Percentiles rank a stretch among this genome's conserved stretches.
These are phyloP conservation scores for Debaryomyces subglobosus DNA, from an alignment of 1,139 yeast species.

Conservation along the genomic window DNA sequence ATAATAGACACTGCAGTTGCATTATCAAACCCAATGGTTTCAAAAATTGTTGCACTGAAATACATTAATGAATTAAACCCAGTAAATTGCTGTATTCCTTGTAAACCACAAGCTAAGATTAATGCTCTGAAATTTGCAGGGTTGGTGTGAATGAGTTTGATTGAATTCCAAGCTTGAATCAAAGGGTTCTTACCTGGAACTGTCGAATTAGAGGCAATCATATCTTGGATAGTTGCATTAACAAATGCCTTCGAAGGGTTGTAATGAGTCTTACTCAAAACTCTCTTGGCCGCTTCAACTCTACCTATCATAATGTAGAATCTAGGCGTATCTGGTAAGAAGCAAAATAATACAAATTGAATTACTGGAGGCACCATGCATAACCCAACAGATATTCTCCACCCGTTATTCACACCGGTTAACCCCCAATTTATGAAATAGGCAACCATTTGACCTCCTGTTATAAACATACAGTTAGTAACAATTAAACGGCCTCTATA, in stretches of 20 bases:
- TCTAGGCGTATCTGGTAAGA: constrained; percentile 95
- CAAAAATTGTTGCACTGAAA: constrained; percentile 86
- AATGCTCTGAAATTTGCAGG: constrained; percentile 89
- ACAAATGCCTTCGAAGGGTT: constrained; percentile 60
- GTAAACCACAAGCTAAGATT: constrained; percentile 86
- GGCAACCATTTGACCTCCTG: constrained; percentile 91
- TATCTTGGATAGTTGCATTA: constrained; percentile 60
- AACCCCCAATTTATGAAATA: constrained; percentile 94
- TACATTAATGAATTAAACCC: constrained; percentile 96
- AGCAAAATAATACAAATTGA: constrained; percentile 76
- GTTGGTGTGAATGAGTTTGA: constrained; percentile 67
- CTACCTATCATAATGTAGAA: constrained; percentile 74
- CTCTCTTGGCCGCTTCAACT: constrained; percentile 64
- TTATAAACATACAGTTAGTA: constrained; percentile 69
- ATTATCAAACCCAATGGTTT: constrained; percentile 82
- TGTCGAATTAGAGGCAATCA: constrained; percentile 58
- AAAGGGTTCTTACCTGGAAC: constrained; percentile 62
- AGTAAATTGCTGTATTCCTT: constrained; percentile 93
- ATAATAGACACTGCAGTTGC: constrained; percentile 93
- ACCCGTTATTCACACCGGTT: constrained; percentile 71
- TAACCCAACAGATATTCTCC: constrained; percentile 91
- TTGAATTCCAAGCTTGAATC: constrained; percentile 59
- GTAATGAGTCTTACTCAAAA: constrained; percentile 60
- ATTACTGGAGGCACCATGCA: constrained; percentile 84
- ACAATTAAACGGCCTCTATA: constrained; percentile 86